These are phyloP conservation scores for Pythium apleroticum DNA, from an alignment of 352 stramenopile genomes.

Conservation along the genomic window DNA sequence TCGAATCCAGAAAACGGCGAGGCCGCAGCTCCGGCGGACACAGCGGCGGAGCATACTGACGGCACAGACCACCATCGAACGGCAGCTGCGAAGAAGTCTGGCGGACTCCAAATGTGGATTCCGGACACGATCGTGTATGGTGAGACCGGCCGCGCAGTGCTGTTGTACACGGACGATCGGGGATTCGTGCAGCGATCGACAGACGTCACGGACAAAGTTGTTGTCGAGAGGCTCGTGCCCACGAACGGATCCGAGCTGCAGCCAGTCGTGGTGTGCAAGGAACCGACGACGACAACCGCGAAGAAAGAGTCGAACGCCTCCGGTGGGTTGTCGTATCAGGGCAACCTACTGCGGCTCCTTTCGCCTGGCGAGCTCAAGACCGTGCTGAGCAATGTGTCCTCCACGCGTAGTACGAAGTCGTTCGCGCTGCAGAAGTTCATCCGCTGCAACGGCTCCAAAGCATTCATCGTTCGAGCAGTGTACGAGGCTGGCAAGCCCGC, in stretches of 20 bases:
- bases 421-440: constrained; percentile 78
- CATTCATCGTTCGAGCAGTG: constrained; percentile 66
- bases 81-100: constrained; percentile 22
- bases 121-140: constrained; percentile 83
- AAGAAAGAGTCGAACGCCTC: constrained; percentile 3
- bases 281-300: constrained; percentile 38
- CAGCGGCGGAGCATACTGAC: not conserved
- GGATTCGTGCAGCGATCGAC: constrained; percentile 62
- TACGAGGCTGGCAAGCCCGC: constrained; percentile 60
- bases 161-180: constrained; percentile 70
- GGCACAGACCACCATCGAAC: not conserved
- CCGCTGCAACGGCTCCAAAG: constrained; percentile 69
- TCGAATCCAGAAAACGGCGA: not conserved
- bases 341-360: constrained; percentile 68
- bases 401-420: constrained; percentile 45
- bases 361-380: constrained; percentile 65
- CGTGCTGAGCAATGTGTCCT: constrained; percentile 60
- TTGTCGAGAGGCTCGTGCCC: constrained; percentile 61
- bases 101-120: constrained; percentile 60
- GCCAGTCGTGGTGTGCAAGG: constrained; percentile 69
- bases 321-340: constrained; percentile 38
- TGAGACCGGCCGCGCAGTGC: constrained; percentile 65
- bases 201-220: constrained; percentile 69
- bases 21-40: not conserved
- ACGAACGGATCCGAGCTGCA: constrained; percentile 33